phyloP scores from a whole-genome alignment of 805 yeast genomes.

The Metschnikowia anglica region DNA sequence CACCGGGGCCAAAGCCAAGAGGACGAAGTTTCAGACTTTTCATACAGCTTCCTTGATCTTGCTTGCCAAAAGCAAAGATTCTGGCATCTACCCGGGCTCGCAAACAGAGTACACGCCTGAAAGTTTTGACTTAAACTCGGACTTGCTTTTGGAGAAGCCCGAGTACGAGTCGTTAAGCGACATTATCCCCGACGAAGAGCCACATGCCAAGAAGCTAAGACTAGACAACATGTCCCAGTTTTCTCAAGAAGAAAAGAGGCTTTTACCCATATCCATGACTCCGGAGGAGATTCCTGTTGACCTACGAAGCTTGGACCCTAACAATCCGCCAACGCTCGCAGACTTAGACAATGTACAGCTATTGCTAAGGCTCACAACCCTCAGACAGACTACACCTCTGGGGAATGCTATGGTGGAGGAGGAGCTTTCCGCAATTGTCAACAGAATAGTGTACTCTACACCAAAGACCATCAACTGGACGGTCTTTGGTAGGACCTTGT shows the following conservation, averaged over 20 bases:
- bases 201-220: conserved; percentile 40
- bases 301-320: conserved; percentile 66
- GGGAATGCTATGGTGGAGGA: conserved; percentile 72
- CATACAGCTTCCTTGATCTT: conserved; percentile 74
- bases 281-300: conserved; percentile 62
- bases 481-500: conserved; percentile 74
- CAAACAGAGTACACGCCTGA: conserved; percentile 45
- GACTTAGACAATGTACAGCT: conserved; percentile 75
- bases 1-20: conserved; percentile 85
- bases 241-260: conserved; percentile 24
- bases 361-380: conserved; percentile 60
- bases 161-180: conserved; percentile 58
- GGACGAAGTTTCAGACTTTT: conserved; percentile 77
- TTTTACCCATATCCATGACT: conserved; percentile 62
- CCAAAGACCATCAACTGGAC: conserved; percentile 62
- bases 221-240: conserved; percentile 34
- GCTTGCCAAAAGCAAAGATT: conserved; percentile 56
- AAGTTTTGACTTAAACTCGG: conserved; percentile 65
- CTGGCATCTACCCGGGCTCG: conserved; percentile 24
- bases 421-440: conserved; percentile 74
- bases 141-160: conserved; percentile 73
- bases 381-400: conserved; percentile 69
- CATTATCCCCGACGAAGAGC: conserved; percentile 31
- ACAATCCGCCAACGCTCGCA: conserved; percentile 70
- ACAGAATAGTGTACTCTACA: conserved; percentile 60